Evolutionary conservation across 1,284 basidiomycete genomes (phyloP), one percentile per base, ranked within the genome.

Genomic region (Tylopilus orsonianus): DNA sequence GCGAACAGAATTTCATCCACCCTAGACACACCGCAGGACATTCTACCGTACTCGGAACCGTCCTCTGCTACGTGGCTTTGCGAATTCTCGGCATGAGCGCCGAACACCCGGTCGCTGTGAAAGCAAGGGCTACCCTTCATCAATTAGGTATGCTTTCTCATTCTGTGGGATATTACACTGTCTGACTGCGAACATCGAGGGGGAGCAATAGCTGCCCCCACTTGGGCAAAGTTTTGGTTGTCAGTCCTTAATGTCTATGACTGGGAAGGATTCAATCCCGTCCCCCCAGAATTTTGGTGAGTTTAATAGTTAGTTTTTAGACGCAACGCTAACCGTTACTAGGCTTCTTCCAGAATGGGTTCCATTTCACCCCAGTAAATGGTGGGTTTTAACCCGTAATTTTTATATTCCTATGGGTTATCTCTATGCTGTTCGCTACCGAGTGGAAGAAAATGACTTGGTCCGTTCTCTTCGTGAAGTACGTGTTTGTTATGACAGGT

Each of bases 191-290:
- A 16, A 27, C 16, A 16, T 29, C 19, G 35, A 89, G 90, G 90
- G 16, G 93, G 93, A 16, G 91, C 93, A 1, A 78, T 81, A 2
- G 84, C 81, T 22, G 80, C 85, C 20, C 96, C 95, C 0, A 80
- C 90, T 0, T 99, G 97, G 97, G 97, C 95, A 14, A 99, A 98
- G 70, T 90, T 96, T 59, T 99, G 96, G 97, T 75, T 99, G 30
- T 86, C 93, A 0, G 70, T 98, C 18, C 76, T 99, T 24, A 95
- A 95, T 58, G 90, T 89, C 8, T 97, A 97, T 60, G 91, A 94
- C 44, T 99, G 97, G 97, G 90, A 90, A 41, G 97, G 97, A 9
- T 83, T 93, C 56, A 95, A 97, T 61, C 88, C 94, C 0, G 81
- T 97, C 19, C 93, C 95, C 26, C 89, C 95, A 0, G 96, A 99